phyloP scores from a whole-genome alignment of 148 eudicot species.

The Chenopodium formosanum region DNA sequence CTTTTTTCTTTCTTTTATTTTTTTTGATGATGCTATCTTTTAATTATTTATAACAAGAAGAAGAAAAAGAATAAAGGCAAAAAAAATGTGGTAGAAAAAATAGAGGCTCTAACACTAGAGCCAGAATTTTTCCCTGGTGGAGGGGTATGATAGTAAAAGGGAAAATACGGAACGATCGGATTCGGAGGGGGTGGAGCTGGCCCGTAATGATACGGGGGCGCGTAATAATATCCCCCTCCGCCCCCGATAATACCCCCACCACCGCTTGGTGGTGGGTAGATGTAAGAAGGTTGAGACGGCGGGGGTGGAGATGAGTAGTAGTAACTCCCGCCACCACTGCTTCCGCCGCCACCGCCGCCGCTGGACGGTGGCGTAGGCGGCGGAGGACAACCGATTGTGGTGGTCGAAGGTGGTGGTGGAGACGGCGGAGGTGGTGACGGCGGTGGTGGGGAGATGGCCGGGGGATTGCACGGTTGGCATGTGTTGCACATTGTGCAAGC shows the following conservation, averaged over 20 bases:
- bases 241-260: slow-evolving; percentile 19
- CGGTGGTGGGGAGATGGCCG: slow-evolving; percentile 33
- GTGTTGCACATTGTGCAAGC: slow-evolving; percentile 64
- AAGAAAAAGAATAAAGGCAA: slow-evolving; percentile 6
- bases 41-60: slow-evolving; percentile 5
- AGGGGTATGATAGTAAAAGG: slow-evolving; percentile 58
- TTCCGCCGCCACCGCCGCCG: slow-evolving; percentile 16
- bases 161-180: slow-evolving; percentile 71
- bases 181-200: slow-evolving; percentile 64
- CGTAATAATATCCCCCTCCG: slow-evolving; percentile 28
- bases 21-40: background rate
- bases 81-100: background rate
- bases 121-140: slow-evolving; percentile 34
- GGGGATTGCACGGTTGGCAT: slow-evolving; percentile 36
- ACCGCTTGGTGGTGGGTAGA: slow-evolving; percentile 25
- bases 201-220: slow-evolving; percentile 40
- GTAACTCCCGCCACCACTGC: slow-evolving; percentile 16
- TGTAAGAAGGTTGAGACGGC: slow-evolving; percentile 23
- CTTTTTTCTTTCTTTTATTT: background rate
- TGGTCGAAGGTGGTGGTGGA: slow-evolving; percentile 23
- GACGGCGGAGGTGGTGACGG: slow-evolving; percentile 33
- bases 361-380: slow-evolving; percentile 25
- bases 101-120: slow-evolving; percentile 1
- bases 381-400: slow-evolving; percentile 25
- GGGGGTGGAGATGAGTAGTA: slow-evolving; percentile 46